Conservation (phyloP, 192 early-diverging fungal species). For the Podila horticola region DNA sequence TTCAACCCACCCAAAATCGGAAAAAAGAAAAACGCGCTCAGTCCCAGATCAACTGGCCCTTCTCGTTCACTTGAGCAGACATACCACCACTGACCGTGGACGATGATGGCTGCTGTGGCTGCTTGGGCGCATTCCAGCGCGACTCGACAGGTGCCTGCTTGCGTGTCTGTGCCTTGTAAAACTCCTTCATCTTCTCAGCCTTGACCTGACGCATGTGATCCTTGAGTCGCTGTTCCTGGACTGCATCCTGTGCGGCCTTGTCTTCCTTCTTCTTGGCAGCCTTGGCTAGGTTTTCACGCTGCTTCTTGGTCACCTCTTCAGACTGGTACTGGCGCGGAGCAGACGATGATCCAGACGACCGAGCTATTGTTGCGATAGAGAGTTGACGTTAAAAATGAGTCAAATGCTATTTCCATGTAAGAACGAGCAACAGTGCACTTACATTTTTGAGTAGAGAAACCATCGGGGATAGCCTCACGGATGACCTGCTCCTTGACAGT, state of each 20-base stretch:
- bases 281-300: conserved; percentile 67
- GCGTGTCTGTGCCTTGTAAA: conserved; percentile 48
- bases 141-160: conserved; percentile 49
- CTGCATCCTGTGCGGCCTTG: conserved; percentile 54
- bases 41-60: conserved; percentile 59
- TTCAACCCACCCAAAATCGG: no score
- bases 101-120: conserved; percentile 18
- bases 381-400: not conserved
- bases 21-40: conserved; percentile 9
- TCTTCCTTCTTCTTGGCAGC: conserved; percentile 66
- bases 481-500: conserved; percentile 32
- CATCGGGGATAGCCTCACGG: conserved; percentile 45
- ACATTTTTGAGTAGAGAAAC: conserved; percentile 42
- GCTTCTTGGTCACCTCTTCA: conserved; percentile 67
- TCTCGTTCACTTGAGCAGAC: conserved; percentile 42
- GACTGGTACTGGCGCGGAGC: conserved; percentile 20
- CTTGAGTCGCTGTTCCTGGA: conserved; percentile 66
- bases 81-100: conserved; percentile 38
- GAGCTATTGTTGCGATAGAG: conserved; percentile 8
- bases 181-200: conserved; percentile 54
- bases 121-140: conserved; percentile 46
- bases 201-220: conserved; percentile 66
- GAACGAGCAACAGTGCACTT: not conserved
- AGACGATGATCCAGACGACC: conserved; percentile 16
- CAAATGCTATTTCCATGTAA: not conserved